Evolutionary conservation across 768 basidiomycete genomes (phyloP).

Genomic region (Boletus fagicola): DNA sequence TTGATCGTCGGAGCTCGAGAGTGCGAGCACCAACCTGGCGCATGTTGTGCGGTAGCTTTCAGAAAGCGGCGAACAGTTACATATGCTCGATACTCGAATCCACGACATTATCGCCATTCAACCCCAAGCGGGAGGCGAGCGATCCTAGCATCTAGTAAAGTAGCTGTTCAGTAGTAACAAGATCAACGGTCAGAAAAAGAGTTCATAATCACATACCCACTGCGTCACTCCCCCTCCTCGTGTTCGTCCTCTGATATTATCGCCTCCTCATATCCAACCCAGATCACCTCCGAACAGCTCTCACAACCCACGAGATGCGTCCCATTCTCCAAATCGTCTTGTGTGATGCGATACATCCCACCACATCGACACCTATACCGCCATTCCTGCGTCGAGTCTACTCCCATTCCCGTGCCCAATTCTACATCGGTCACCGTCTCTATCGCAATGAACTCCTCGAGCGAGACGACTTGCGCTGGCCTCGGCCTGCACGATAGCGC

Average conservation of each 20-base stretch:
- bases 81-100: background rate
- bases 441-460: constrained; percentile 58
- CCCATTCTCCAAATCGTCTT: constrained; percentile 63
- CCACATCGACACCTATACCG: constrained; percentile 71
- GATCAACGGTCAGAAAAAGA: background rate
- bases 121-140: background rate
- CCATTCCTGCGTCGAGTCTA: constrained; percentile 43
- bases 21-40: background rate
- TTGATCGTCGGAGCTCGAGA: background rate
- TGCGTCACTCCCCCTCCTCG: background rate
- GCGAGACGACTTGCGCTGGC: constrained; percentile 75
- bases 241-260: constrained; percentile 21
- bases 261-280: constrained; percentile 72
- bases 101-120: background rate
- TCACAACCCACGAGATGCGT: constrained; percentile 69
- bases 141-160: background rate
- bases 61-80: background rate
- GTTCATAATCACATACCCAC: background rate
- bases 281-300: constrained; percentile 78
- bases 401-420: constrained; percentile 29
- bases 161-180: constrained; percentile 2
- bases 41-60: background rate
- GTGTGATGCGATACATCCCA: constrained; percentile 57
- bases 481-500: constrained; percentile 42
- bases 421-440: background rate